Evolutionary conservation across 257 asterid species (phyloP).

Genomic region (Solanum chmielewskii): DNA sequence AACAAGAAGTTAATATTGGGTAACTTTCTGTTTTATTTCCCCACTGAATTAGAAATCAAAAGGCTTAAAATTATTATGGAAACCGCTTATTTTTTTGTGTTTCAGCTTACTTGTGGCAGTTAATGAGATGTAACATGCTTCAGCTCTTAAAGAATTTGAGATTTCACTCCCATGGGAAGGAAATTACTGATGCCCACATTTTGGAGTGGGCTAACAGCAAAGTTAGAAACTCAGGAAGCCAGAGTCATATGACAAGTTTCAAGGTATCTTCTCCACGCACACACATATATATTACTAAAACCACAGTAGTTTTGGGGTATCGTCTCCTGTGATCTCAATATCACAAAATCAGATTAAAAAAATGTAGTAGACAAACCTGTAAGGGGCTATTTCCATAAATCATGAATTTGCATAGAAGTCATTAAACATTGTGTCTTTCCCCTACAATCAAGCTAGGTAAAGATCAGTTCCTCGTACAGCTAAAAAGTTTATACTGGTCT

Average conservation of each 20-base stretch:
- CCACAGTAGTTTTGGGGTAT: constrained; percentile 6
- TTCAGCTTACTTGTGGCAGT: constrained; percentile 94
- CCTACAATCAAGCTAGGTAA: not conserved
- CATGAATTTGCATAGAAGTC: not conserved
- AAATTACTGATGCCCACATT: constrained; percentile 68
- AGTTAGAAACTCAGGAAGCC: constrained; percentile 65
- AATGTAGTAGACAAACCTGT: not conserved
- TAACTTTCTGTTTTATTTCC: constrained; percentile 8
- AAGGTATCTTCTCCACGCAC: constrained; percentile 32
- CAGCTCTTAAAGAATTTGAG: constrained; percentile 78
- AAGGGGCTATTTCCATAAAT: not conserved
- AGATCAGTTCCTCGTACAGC: not conserved
- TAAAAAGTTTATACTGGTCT: not conserved
- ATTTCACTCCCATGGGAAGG: constrained; percentile 83
- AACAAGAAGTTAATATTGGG: constrained; percentile 86
- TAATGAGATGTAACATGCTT: constrained; percentile 89
- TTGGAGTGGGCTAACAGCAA: constrained; percentile 86
- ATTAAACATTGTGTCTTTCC: not conserved
- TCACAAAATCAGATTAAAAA: not conserved
- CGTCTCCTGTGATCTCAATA: not conserved
- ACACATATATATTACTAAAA: not conserved
- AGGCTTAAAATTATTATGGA: not conserved
- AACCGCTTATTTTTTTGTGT: not conserved
- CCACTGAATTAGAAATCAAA: not conserved
- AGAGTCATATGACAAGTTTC: constrained; percentile 58